Base-by-base conservation (phyloP, 768 basidiomycete genomes). In the Collybia sordida region DNA sequence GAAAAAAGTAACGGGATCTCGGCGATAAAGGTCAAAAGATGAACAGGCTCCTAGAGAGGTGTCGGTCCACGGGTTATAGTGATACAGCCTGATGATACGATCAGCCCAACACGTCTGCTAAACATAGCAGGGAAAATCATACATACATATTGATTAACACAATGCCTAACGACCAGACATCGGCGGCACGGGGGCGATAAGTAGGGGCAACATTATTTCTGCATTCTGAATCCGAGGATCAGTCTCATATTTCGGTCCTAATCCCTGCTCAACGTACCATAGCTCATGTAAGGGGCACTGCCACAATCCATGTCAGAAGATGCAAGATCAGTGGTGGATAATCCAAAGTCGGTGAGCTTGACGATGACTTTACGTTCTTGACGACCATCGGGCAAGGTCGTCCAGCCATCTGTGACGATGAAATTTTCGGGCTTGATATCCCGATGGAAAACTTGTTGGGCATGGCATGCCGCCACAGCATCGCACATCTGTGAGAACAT, bases 401-500 rank as follows among this genome's bases (percentile, higher is more conserved):
- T 64, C 67, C 79, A 82, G 14, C 84, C 90, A 60, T 95, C 91
- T 0, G 92, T 93, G 61, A 95, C 92, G 65, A 95, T 95, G 61
- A 95, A 94, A 72, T 98, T 98, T 75, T 98, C 96, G 0, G 96
- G 96, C 73, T 99, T 99, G 80, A 99, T 98, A 69, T 99, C 96
- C 53, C 96, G 85, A 65, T 99, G 96, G 64, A 87, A 93, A 53
- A 99, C 90, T 31, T 86, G 86, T 53, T 87, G 84, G 15, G 86
- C 86, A 64, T 99, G 96, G 70, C 96, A 98, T 5, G 88, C 84
- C 3, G 92, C 91, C 11, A 99, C 95, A 38, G 96, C 95, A 55
- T 95, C 92, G 64, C 96, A 98, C 96, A 99, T 99, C 72, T 98
- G 97, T 17, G 83, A 76, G 69, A 99, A 98, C 96, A 99, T 99